Conservation (phyloP, 2,329 filamentous ascomycete species). For the Dactylella cylindrospora region DNA sequence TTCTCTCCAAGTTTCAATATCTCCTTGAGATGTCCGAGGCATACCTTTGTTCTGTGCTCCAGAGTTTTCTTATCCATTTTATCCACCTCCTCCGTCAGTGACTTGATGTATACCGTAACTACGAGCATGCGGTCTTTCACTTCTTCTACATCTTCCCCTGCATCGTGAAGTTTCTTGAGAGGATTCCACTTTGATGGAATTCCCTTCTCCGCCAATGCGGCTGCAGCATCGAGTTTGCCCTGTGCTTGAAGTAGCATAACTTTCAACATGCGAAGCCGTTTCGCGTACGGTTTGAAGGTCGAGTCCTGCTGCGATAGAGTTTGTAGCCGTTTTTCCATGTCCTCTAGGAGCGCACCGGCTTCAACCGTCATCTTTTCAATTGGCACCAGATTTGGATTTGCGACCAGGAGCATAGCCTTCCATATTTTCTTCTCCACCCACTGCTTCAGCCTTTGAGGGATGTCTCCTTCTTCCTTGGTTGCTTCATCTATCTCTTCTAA, state of each 20-base stretch:
- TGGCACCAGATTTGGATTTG: constrained; percentile 6
- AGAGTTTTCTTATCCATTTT: constrained; percentile 10
- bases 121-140: constrained; percentile 18
- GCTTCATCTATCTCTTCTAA: constrained; percentile 21
- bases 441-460: constrained; percentile 7
- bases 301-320: not conserved
- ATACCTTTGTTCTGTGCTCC: constrained; percentile 22
- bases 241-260: constrained; percentile 9
- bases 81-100: not conserved
- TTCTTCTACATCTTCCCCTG: constrained; percentile 21
- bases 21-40: constrained; percentile 23
- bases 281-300: constrained; percentile 2
- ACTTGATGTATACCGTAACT: constrained; percentile 9
- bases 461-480: constrained; percentile 11
- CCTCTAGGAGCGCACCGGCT: constrained; percentile 1
- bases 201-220: constrained; percentile 16
- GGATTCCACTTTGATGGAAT: constrained; percentile 38
- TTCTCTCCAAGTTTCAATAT: constrained; percentile 24
- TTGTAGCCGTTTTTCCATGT: constrained; percentile 1
- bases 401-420: constrained; percentile 24
- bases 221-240: constrained; percentile 32
- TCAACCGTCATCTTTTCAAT: constrained; percentile 1
- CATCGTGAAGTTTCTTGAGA: constrained; percentile 5
- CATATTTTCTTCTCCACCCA: constrained; percentile 20
- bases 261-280: constrained; percentile 16